These are phyloP conservation scores for Trypanosoma mega DNA, from an alignment of 208 protist species.

Conservation along the genomic window DNA sequence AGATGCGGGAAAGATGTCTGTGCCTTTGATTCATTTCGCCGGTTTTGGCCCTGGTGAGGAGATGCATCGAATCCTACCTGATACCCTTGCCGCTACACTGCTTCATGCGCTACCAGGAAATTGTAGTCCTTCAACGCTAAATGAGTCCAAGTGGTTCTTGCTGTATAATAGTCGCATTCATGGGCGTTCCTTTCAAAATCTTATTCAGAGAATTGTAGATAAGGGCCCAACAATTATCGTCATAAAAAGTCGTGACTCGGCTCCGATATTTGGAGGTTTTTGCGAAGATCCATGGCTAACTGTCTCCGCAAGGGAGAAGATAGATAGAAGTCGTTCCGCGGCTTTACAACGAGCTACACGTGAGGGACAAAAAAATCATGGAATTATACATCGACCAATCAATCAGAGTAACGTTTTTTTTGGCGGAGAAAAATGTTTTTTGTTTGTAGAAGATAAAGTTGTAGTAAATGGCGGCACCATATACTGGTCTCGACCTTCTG, in stretches of 20 bases:
- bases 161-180: constrained; percentile 59
- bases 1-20: background rate
- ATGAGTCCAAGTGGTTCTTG: constrained; percentile 48
- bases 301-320: constrained; percentile 49
- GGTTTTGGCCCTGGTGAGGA: constrained; percentile 17
- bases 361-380: constrained; percentile 29
- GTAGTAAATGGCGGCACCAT: constrained; percentile 15
- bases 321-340: constrained; percentile 42
- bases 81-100: constrained; percentile 22
- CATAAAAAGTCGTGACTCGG: constrained; percentile 33
- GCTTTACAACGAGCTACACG: constrained; percentile 39
- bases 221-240: constrained; percentile 51
- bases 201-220: constrained; percentile 42
- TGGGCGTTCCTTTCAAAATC: constrained; percentile 64
- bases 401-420: constrained; percentile 70
- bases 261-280: constrained; percentile 56
- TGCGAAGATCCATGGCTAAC: constrained; percentile 57
- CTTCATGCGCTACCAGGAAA: constrained; percentile 31
- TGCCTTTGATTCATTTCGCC: background rate
- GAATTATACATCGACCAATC: constrained; percentile 18
- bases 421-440: constrained; percentile 56
- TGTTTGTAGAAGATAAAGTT: constrained; percentile 30
- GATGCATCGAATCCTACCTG: constrained; percentile 5
- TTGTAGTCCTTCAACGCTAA: constrained; percentile 17
- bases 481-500: constrained; percentile 30